Evolutionary conservation across 1,284 basidiomycete species (phyloP), one percentile per base, ranked within the genome.

Genomic region (Microbotryum silenes-acaulis): DNA sequence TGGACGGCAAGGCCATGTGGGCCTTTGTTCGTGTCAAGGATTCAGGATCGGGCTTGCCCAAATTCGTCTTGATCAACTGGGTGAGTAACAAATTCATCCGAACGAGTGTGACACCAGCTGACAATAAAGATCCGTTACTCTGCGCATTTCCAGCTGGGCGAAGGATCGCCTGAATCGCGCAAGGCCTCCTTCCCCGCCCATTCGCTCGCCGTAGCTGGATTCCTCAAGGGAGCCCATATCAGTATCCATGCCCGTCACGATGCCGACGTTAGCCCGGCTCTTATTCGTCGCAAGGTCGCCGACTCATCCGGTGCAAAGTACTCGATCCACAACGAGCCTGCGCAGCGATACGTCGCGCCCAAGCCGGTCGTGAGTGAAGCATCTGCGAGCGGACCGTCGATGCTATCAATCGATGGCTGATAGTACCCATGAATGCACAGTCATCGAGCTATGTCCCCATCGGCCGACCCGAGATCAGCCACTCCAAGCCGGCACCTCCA

Each of bases 141-240:
- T 25, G 18, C 20, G 42, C 82, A 86, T 37, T 8, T 20, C 29
- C 58, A 70, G 91, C 92, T 90, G 72, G 93, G 94, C 56, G 92
- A 96, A 72, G 93, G 94, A 70, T 94, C 97, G 0, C 93, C 93
- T 20, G 91, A 87, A 75, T 82, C 81, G 42, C 86, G 88, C 75
- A 97, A 97, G 76, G 94, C 93, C 18, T 80, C 97, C 31, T 97
- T 97, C 78, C 86, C 81, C 72, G 87, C 85, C 8, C 92, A 97
- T 75, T 85, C 90, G 20, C 82, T 83, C 56, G 83, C 89, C 2
- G 89, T 97, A 5, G 83, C 87, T 55, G 84, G 81, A 67, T 93
- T 88, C 75, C 79, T 97, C 49, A 85, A 85, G 47, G 88, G 87
- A 59, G 77, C 69, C 59, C 94, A 97, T 74, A 85, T 98, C 63